phyloP scores from a whole-genome alignment of 225 moss, liverwort and hornwort species.

The Lunularia cruciata region DNA sequence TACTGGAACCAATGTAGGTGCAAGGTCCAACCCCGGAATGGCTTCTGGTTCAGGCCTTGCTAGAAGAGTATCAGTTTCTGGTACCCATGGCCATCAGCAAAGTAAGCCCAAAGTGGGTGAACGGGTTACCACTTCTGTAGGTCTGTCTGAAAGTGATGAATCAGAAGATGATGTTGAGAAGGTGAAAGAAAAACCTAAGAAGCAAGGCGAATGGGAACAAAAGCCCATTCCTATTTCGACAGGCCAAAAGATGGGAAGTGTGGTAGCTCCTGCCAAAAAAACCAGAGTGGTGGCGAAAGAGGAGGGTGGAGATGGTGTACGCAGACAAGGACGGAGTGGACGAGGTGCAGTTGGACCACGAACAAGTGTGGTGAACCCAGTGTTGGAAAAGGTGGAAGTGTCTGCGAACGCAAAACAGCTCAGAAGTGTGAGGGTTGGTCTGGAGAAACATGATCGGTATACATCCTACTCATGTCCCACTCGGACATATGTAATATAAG shows the following conservation, averaged over 20 bases:
- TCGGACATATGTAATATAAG: no score
- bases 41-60: slow-evolving; percentile 55
- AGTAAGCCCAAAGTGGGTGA: slow-evolving; percentile 55
- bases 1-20: slow-evolving; percentile 41
- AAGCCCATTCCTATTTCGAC: slow-evolving; percentile 44
- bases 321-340: slow-evolving; percentile 94
- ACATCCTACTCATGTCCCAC: not conserved
- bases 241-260: slow-evolving; percentile 63
- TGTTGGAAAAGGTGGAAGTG: slow-evolving; percentile 65
- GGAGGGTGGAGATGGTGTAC: slow-evolving; percentile 84
- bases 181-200: slow-evolving; percentile 72
- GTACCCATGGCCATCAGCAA: slow-evolving; percentile 39
- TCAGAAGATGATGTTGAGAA: slow-evolving; percentile 74
- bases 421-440: slow-evolving; percentile 61
- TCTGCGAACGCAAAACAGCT: slow-evolving; percentile 67
- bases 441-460: slow-evolving; percentile 63
- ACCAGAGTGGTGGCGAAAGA: slow-evolving; percentile 55
- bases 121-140: slow-evolving; percentile 51
- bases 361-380: slow-evolving; percentile 51
- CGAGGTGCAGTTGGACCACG: slow-evolving; percentile 74
- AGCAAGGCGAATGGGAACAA: slow-evolving; percentile 65
- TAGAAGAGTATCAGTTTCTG: slow-evolving; percentile 53
- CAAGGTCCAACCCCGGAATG: slow-evolving; percentile 52
- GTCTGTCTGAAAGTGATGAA: slow-evolving; percentile 74
- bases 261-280: slow-evolving; percentile 57